A percentile compares a stretch with the other conserved stretches of the same genome.
Evolutionary conservation across 345 rosid genomes (phyloP).

Genomic region (Schrenkiella parvula): DNA sequence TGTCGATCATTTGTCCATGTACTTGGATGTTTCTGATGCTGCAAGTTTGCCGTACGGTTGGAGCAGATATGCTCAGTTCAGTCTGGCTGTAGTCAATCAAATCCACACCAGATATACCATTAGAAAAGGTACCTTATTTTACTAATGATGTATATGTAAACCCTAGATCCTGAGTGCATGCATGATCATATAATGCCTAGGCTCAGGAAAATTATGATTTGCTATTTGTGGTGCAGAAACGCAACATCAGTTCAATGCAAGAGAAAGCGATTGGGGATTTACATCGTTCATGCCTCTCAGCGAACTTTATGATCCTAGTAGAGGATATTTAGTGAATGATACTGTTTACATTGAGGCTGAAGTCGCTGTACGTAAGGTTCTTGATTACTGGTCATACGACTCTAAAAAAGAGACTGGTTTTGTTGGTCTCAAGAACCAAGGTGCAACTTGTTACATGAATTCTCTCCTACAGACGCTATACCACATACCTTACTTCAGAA

Average conservation of each 20-base stretch:
- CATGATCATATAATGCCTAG: background rate
- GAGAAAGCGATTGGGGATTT: conserved; percentile 97
- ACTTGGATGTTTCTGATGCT: conserved; percentile 93
- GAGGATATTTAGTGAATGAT: conserved; percentile 84
- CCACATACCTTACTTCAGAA: conserved; percentile 94
- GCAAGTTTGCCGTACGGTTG: conserved; percentile 77
- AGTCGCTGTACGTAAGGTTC: conserved; percentile 71
- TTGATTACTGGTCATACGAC: conserved; percentile 86
- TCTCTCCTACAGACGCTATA: conserved; percentile 89
- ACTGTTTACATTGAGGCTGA: conserved; percentile 81
- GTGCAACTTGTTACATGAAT: conserved; percentile 99
- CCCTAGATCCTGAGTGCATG: background rate
- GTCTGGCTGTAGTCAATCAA: conserved; percentile 84
- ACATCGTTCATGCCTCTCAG: conserved; percentile 90
- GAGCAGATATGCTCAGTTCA: conserved; percentile 93
- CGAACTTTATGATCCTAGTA: conserved; percentile 82
- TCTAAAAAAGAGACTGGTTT: conserved; percentile 95
- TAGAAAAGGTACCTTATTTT: conserved; percentile 60
- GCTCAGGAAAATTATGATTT: background rate
- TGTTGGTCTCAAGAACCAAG: conserved; percentile 99
- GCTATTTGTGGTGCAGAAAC: conserved; percentile 53
- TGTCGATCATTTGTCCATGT: conserved; percentile 91
- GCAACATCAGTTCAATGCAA: conserved; percentile 85
- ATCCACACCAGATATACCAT: conserved; percentile 61
- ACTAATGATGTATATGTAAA: background rate